phyloP scores from a whole-genome alignment of 768 basidiomycete genomes.

The Imleria badia region DNA sequence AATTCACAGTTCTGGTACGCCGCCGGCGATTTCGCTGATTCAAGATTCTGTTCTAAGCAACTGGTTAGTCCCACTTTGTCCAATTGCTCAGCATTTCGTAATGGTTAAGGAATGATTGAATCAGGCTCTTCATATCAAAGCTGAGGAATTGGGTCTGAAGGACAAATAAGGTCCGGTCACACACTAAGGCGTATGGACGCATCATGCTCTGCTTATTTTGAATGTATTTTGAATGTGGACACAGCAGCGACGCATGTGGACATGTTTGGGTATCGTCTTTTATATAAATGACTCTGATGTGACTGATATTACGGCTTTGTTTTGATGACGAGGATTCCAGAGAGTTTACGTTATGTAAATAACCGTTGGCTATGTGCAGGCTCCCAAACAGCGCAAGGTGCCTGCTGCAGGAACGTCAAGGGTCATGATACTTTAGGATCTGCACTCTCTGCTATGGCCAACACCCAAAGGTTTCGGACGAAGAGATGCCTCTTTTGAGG shows the following conservation, averaged over 20 bases:
- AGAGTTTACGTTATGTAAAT: not conserved
- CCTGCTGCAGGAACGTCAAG: not conserved
- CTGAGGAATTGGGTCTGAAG: constrained; percentile 3
- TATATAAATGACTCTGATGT: too few species aligned
- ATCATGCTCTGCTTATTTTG: not conserved
- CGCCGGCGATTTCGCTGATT: constrained; percentile 2
- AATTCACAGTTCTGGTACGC: constrained; percentile 1
- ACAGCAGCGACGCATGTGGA: too few species aligned
- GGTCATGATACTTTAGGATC: not conserved
- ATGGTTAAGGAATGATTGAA: too few species aligned
- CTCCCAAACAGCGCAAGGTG: not conserved
- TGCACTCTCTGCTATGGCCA: not conserved
- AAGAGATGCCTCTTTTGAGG: not conserved
- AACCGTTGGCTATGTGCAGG: not conserved
- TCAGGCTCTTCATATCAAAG: constrained; percentile 6
- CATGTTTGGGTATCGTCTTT: not conserved
- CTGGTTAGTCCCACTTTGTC: not conserved
- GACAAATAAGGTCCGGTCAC: not conserved
- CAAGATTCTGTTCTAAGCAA: constrained; percentile 2
- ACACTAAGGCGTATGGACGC: too few species aligned
- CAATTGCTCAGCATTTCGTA: not conserved
- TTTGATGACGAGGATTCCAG: not conserved
- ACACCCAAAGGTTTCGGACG: not conserved
- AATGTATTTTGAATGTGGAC: too few species aligned
- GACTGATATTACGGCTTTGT: not conserved